Base-by-base conservation (phyloP, 805 yeast species). In the Scheffersomyces amazonensis region DNA sequence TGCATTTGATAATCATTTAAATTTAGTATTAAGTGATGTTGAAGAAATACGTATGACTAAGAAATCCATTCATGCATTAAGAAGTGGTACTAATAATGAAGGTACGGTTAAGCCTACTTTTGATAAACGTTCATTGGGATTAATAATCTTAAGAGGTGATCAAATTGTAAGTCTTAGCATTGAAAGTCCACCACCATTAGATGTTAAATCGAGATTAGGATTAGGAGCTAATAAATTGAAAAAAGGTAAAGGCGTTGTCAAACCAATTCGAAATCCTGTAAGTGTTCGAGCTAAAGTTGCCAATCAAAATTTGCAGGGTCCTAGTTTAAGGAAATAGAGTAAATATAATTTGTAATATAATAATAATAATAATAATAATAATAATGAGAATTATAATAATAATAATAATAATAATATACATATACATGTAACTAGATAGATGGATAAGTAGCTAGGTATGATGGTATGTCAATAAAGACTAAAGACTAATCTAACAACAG, bases 1-100 rank as follows among this genome's bases (percentile, higher is more conserved):
- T 45, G 89, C 98, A 6, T 91, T 87, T 58, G 99, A 93, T 60
- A 83, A 83, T 54, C 85, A 83, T 56, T 81, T 90, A 83, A 91
- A 91, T 59, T 56, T 91, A 13, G 96, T 93, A 11, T 65, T 91
- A 22, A 75, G 85, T 10, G 93, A 90, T 46, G 78, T 93, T 30
- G 89, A 87, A 52, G 99, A 91, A 56, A 80, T 80, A 52, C 72
- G 97, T 47, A 62, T 81, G 9, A 80, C 95, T 4, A 81, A 80
- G 49, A 80, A 80, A 44, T 73, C 86, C 36, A 56, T 43, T 44
- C 54, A 45, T 16, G 66, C 56, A 44, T 57, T 69, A 49, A 64
- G 56, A 44, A 42, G 42, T n/a, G 37, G 22, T 5, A 37, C 22
- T 13, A 47, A 54, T 5, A 47, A 36, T 43, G 20, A 18, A 15